Conservation (phyloP, 352 stramenopile species). For the Phytophthora vignae region DNA sequence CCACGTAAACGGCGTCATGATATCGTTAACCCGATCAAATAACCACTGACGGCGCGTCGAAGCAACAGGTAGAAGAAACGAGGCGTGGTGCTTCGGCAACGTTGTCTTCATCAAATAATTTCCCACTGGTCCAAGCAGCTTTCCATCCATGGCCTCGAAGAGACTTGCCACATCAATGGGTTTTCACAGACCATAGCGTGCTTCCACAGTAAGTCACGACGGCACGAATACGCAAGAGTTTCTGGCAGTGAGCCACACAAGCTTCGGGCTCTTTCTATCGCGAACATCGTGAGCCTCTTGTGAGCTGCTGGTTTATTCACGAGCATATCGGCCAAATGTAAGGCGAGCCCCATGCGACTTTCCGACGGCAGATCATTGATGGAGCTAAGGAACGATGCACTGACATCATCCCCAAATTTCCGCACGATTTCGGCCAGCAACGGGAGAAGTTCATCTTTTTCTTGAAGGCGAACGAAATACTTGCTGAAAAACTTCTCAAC, state of each 20-base stretch:
- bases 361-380: neutral
- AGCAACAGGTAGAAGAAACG: too few species aligned
- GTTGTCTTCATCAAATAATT: neutral
- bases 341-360: neutral
- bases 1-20: too few species aligned
- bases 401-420: constrained; percentile 5
- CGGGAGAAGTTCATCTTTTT: constrained; percentile 10
- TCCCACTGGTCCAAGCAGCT: constrained; percentile 3
- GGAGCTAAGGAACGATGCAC: neutral
- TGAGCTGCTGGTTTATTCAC: constrained; percentile 2
- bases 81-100: too few species aligned
- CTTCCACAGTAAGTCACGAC: constrained; percentile 19
- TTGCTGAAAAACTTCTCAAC: constrained; percentile 2
- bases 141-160: constrained; percentile 5
- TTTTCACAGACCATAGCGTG: neutral
- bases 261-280: constrained; percentile 3
- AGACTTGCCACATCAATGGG: constrained; percentile 1
- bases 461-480: constrained; percentile 5
- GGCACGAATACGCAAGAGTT: neutral
- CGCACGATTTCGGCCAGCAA: constrained; percentile 6
- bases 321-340: constrained; percentile 7
- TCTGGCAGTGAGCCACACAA: neutral
- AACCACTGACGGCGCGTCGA: too few species aligned
- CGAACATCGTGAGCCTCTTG: constrained; percentile 1
- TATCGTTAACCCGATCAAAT: too few species aligned